These are phyloP conservation scores for Fragaria nilgerrensis DNA, from an alignment of 306 rosid genomes.

Conservation along the genomic window DNA sequence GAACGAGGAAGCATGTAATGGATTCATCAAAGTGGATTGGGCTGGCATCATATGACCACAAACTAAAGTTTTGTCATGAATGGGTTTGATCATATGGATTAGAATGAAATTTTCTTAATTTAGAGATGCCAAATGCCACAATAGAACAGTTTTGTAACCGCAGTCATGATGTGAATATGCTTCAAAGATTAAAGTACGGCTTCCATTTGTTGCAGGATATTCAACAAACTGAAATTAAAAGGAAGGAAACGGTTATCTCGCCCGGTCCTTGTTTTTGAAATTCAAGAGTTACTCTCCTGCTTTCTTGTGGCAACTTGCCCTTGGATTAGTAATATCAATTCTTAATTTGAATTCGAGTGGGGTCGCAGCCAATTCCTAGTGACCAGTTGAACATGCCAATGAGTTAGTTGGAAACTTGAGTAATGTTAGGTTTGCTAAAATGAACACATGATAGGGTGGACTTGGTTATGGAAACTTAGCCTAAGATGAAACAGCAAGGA, in stretches of 20 bases:
- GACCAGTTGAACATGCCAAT: neutral
- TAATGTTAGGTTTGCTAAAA: neutral
- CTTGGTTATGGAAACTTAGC: neutral
- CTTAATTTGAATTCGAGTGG: neutral
- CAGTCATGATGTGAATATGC: constrained; percentile 18
- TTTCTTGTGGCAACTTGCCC: neutral
- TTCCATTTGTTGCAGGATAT: neutral
- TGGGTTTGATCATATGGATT: constrained; percentile 17
- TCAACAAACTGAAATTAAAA: neutral
- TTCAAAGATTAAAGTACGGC: neutral
- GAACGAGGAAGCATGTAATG: constrained; percentile 30
- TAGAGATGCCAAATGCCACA: constrained; percentile 13
- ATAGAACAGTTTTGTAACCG: constrained; percentile 14
- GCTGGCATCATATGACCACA: constrained; percentile 28
- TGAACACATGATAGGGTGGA: neutral
- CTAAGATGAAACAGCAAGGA: too few species aligned
- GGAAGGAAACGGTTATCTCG: neutral
- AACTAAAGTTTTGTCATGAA: constrained; percentile 28
- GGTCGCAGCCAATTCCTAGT: neutral
- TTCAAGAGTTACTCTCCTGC: neutral
- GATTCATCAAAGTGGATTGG: constrained; percentile 30
- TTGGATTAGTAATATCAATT: neutral
- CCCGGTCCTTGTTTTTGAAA: neutral
- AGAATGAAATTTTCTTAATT: constrained; percentile 19
- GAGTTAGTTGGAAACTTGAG: too few species aligned